A percentile compares a stretch with the other conserved stretches of the same genome.
Conservation (phyloP, 1,284 basidiomycete genomes). For the Stygiomarasmius scandens region DNA sequence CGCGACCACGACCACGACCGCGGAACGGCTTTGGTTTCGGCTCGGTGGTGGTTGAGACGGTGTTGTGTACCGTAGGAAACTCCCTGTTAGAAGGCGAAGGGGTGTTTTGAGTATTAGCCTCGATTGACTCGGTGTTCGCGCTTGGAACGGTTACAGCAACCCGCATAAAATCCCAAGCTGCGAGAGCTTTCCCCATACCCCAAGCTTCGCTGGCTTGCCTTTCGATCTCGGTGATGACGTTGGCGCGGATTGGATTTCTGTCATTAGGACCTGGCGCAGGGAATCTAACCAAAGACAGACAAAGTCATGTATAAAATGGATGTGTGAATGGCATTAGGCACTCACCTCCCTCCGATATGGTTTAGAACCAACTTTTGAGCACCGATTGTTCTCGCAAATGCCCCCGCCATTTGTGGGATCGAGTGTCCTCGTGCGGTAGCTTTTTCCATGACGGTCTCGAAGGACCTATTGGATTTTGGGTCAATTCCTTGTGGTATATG, state of each 20-base stretch:
- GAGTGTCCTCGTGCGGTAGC: constrained; percentile 78
- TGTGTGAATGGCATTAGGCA: background rate
- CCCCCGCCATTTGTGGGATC: constrained; percentile 80
- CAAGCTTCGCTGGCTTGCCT: constrained; percentile 64
- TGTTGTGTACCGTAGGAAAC: constrained; percentile 6
- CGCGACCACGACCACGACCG: background rate
- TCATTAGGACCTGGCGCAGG: constrained; percentile 45
- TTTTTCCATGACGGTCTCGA: constrained; percentile 55
- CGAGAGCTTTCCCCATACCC: constrained; percentile 49
- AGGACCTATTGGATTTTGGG: constrained; percentile 46
- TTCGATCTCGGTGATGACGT: constrained; percentile 65
- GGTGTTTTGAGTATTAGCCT: background rate
- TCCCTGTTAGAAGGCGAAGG: background rate
- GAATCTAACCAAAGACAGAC: constrained; percentile 37
- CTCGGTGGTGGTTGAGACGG: background rate
- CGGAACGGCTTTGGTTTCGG: background rate
- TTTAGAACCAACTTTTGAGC: constrained; percentile 78
- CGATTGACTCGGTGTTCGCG: background rate
- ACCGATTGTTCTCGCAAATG: constrained; percentile 68
- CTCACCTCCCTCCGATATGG: constrained; percentile 74
- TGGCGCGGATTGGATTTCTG: constrained; percentile 37
- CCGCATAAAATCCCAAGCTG: constrained; percentile 72
- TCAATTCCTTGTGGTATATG: constrained; percentile 65
- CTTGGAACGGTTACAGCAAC: constrained; percentile 47
- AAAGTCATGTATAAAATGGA: constrained; percentile 23